Conservation (phyloP, 2,329 filamentous ascomycete species). For the Juglanconis oblonga region DNA sequence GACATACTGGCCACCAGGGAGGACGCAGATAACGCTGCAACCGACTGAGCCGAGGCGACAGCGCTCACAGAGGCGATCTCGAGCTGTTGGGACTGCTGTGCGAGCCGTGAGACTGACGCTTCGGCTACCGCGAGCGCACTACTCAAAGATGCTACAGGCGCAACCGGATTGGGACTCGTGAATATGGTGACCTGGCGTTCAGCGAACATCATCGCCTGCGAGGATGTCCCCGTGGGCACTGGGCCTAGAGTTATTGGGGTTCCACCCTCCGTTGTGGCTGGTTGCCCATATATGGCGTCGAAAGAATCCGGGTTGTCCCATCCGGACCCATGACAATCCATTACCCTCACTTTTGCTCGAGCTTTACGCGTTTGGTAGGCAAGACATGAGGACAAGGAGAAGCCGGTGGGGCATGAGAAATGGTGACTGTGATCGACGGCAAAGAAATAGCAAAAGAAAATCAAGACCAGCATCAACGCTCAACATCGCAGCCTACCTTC, state of each 20-base stretch:
- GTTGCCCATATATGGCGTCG: background rate
- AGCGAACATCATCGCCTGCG: background rate
- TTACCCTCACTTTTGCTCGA: background rate
- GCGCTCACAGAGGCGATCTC: background rate
- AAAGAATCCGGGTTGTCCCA: background rate
- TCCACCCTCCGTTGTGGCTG: background rate
- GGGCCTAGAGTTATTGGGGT: background rate
- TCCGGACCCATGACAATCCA: background rate
- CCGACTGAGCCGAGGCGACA: slow-evolving; percentile 3
- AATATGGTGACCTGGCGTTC: background rate
- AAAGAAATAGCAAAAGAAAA: no score
- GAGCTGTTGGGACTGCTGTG: background rate
- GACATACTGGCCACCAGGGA: slow-evolving; percentile 2
- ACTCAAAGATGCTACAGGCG: slow-evolving; percentile 5
- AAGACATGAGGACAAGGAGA: background rate
- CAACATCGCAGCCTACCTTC: no score
- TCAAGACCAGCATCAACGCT: no score
- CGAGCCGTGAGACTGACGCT: background rate
- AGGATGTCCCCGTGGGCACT: background rate
- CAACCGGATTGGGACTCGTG: background rate
- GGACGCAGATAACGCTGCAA: background rate
- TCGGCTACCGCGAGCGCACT: slow-evolving; percentile 3
- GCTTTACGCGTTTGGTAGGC: background rate
- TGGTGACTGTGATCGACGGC: no score
- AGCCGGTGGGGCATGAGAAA: no score